A percentile compares a stretch with the other conserved stretches of the same genome.
These are phyloP conservation scores for Citrus hindsii DNA, from an alignment of 345 rosid genomes.

Conservation along the genomic window DNA sequence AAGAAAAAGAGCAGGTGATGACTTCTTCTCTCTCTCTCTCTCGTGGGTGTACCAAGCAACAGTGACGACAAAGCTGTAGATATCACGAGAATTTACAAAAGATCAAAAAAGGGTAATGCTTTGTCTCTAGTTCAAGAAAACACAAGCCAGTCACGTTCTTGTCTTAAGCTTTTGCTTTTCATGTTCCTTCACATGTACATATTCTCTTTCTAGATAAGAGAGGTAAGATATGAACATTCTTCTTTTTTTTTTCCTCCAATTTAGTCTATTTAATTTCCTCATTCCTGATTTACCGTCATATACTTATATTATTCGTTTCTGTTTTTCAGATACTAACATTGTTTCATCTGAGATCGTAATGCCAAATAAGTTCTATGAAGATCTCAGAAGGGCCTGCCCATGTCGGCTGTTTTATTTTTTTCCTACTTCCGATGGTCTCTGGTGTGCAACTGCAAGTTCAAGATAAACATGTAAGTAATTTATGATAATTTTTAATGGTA, in stretches of 20 bases:
- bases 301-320: too few relatives aligned
- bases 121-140: background rate
- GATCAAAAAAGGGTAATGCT: background rate
- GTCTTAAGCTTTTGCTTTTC: background rate
- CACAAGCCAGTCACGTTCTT: background rate
- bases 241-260: background rate
- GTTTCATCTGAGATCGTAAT: background rate
- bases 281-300: background rate
- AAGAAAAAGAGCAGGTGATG: background rate
- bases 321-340: background rate
- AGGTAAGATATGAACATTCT: background rate
- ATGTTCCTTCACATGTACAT: background rate
- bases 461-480: slow-evolving; percentile 28
- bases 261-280: background rate
- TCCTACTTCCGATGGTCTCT: background rate
- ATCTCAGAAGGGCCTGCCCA: background rate
- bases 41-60: background rate
- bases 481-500: too few relatives aligned
- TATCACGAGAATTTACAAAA: background rate
- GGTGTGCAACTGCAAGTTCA: slow-evolving; percentile 24
- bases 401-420: background rate
- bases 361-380: background rate
- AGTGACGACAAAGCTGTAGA: background rate
- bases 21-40: background rate
- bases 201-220: background rate